A percentile compares a stretch with the other conserved stretches of the same genome.
These are phyloP conservation scores for Termitomyces sp. DNA, from an alignment of 768 basidiomycete species.

Conservation along the genomic window DNA sequence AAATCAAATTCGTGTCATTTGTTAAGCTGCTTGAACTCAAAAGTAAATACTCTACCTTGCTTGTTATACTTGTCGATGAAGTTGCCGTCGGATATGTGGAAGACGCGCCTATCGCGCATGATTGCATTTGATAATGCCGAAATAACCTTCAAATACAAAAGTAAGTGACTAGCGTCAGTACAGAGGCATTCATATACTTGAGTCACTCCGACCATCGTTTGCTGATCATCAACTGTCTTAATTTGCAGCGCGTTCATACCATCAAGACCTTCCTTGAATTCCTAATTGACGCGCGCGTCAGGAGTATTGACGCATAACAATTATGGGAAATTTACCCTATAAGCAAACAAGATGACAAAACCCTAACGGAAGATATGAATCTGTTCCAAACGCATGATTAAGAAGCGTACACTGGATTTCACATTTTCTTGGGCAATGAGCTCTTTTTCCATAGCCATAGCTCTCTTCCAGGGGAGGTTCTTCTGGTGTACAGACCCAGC, in stretches of 20 bases:
- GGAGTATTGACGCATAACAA: not conserved
- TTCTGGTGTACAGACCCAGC: not conserved
- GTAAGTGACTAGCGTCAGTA: not conserved
- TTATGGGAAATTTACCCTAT: constrained; percentile 17
- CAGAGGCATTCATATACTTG: not conserved
- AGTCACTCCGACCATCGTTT: not conserved
- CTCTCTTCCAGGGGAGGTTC: constrained; percentile 23
- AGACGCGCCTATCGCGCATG: constrained; percentile 32
- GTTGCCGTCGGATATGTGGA: constrained; percentile 25
- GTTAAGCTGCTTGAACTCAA: too few relatives aligned
- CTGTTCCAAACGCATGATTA: not conserved
- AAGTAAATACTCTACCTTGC: constrained; percentile 23
- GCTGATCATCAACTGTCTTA: not conserved
- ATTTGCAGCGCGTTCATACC: not conserved
- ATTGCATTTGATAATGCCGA: constrained; percentile 24
- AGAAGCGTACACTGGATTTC: constrained; percentile 15
- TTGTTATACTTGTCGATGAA: constrained; percentile 29
- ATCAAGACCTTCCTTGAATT: constrained; percentile 2
- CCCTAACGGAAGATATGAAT: constrained; percentile 17
- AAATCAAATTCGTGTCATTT: not conserved
- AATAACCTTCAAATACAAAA: not conserved
- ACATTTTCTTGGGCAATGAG: constrained; percentile 12
- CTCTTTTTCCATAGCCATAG: constrained; percentile 15
- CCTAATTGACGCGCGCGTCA: not conserved
- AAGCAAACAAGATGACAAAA: constrained; percentile 25